Evolutionary conservation across 2,329 filamentous ascomycete genomes (phyloP), one percentile per base, ranked within the genome.

Genomic region (Epichloe gansuensis): DNA sequence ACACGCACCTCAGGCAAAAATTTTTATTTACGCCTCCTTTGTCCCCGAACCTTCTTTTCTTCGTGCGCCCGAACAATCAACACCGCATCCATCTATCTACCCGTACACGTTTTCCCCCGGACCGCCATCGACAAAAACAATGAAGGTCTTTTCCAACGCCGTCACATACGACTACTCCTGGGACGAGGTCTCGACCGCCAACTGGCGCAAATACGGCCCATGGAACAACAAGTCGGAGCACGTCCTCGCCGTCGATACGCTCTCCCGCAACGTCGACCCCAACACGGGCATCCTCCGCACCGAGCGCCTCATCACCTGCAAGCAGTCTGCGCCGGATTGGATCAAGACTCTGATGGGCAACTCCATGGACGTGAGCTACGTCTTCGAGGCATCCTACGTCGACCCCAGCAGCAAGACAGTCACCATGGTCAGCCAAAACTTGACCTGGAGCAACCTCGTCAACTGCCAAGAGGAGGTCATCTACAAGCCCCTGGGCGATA

Each of bases 151-250:
- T 66, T 88, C 88, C 61, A 94, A 89, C 64, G 76, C 77, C 41
- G 88, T 89, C 71, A 90, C 89, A 56, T 98, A 94, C 73, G 80
- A 95, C 74, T 98, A 98, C 77, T 95, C 91, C 46, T 98, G 93
- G 93, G 89, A 95, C 65, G 91, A 97, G 70, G 93, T 98, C 38
- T 95, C 90, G 28, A 90, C 89, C 13, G 90, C 88, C 67, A 98
- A 98, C 78, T 98, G 93, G 93, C 86, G 84, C 62, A 98, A 98
- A 71, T 98, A 98, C 73, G 94, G 89, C 64, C 91, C 91, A 21
- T 97, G 93, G 91, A 98, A 98, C 75, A 87, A 96, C 69, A 93
- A 95, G 73, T 91, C 88, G n/a, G 88, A 90, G 42, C 93, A 98
- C 70, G 93, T 98, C 60, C 83, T 94, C 59, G 91, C 89, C 60